These are phyloP conservation scores for Neofusicoccum ribis DNA, from an alignment of 2,329 filamentous ascomycete genomes.

Conservation along the genomic window DNA sequence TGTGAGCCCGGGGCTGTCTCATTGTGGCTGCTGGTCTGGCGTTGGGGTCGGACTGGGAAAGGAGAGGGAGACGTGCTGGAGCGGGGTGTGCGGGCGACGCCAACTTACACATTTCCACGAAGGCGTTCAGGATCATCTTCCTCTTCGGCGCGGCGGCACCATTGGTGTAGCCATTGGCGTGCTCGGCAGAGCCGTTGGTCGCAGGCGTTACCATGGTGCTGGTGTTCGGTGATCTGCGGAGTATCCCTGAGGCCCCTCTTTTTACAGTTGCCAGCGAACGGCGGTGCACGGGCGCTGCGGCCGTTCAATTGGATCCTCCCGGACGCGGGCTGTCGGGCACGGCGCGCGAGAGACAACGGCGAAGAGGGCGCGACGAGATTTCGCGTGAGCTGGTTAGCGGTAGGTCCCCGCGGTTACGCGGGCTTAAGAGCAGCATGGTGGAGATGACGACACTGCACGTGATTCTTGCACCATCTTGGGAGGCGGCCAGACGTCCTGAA, in stretches of 20 bases:
- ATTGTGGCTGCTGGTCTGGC: too few relatives aligned
- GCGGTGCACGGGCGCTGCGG: not conserved
- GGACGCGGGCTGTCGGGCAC: too few relatives aligned
- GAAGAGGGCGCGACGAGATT: not conserved
- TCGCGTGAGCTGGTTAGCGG: not conserved
- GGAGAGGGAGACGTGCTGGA: too few relatives aligned
- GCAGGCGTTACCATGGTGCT: not conserved
- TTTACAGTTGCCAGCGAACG: not conserved
- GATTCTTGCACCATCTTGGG: constrained; percentile 17
- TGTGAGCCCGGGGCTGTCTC: not conserved
- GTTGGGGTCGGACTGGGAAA: too few relatives aligned
- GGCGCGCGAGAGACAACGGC: not conserved
- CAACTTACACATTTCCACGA: constrained; percentile 36
- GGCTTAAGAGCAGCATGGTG: constrained; percentile 11
- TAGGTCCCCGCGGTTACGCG: not conserved
- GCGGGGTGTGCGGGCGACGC: not conserved
- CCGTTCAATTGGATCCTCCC: too few relatives aligned
- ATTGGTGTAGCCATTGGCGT: constrained; percentile 14
- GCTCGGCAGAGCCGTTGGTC: not conserved
- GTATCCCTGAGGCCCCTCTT: too few relatives aligned
- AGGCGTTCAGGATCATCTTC: constrained; percentile 44
- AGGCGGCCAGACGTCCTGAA: not conserved
- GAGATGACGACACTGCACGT: constrained; percentile 18
- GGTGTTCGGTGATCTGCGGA: not conserved
- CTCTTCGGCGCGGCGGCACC: constrained; percentile 30